A percentile compares a stretch with the other conserved stretches of the same genome.
These are phyloP conservation scores for Gossypioides kirkii DNA, from an alignment of 345 rosid genomes.

Conservation along the genomic window DNA sequence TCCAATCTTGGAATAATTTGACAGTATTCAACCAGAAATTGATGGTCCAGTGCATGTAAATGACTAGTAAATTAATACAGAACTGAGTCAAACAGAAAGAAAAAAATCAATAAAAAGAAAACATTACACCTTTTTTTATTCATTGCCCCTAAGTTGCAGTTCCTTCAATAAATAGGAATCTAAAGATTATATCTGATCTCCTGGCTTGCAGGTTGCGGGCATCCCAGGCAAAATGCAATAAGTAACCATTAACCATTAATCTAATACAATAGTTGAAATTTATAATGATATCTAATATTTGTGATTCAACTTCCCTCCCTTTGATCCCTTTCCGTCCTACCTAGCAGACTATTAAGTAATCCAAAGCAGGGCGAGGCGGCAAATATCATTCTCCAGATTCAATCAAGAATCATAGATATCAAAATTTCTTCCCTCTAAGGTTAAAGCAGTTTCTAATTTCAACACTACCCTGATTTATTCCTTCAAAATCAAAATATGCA, in stretches of 20 bases:
- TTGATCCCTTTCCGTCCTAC: not conserved
- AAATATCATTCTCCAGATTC: not conserved
- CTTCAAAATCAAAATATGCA: constrained; percentile 11
- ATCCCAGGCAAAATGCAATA: constrained; percentile 9
- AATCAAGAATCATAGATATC: not conserved
- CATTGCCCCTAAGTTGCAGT: not conserved
- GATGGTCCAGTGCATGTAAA: too few relatives aligned
- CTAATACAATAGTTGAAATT: not conserved
- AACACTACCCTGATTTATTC: constrained; percentile 6
- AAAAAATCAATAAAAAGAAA: not conserved
- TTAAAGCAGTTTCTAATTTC: not conserved
- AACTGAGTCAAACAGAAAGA: not conserved
- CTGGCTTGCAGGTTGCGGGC: constrained; percentile 1
- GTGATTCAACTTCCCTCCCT: not conserved
- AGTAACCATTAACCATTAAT: not conserved
- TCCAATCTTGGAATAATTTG: not conserved
- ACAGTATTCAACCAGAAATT: not conserved
- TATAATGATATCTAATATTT: not conserved
- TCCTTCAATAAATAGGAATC: not conserved
- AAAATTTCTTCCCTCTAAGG: not conserved
- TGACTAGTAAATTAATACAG: too few relatives aligned
- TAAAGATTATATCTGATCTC: not conserved
- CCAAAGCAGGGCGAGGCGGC: too few relatives aligned
- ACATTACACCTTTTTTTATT: not conserved
- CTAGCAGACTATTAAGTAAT: not conserved